phyloP scores from a whole-genome alignment of 331 rosid species.

The Telfairia occidentalis region DNA sequence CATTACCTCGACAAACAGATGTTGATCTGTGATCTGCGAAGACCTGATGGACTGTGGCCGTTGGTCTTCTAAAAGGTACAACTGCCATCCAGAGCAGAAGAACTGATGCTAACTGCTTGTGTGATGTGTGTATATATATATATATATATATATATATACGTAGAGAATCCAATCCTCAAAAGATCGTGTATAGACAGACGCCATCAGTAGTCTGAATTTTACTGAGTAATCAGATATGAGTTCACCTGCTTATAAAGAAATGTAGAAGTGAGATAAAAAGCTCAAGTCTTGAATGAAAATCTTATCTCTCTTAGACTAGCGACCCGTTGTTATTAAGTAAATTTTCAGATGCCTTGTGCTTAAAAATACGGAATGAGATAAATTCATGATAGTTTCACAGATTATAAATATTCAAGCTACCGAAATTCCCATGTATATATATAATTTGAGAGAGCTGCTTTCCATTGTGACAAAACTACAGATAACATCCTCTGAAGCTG shows the following conservation, averaged over 20 bases:
- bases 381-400: background rate
- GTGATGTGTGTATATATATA: no score
- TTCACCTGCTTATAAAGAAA: slow-evolving; percentile 7
- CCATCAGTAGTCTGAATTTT: slow-evolving; percentile 18
- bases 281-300: background rate
- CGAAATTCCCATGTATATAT: background rate
- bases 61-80: slow-evolving; percentile 6
- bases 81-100: slow-evolving; percentile 29
- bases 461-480: slow-evolving; percentile 3
- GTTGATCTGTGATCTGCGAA: background rate
- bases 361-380: background rate
- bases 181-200: slow-evolving; percentile 27
- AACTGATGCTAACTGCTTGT: slow-evolving; percentile 26
- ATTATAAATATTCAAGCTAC: background rate
- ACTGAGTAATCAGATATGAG: background rate
- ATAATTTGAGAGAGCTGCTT: background rate
- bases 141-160: slow-evolving; percentile 10
- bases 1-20: background rate
- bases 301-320: background rate
- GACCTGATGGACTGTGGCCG: background rate
- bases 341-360: background rate
- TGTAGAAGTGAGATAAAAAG: background rate
- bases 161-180: slow-evolving; percentile 10
- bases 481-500: background rate
- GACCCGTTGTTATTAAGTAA: background rate